Conservation (phyloP, 345 rosid species). For the Stellera chamaejasme region DNA sequence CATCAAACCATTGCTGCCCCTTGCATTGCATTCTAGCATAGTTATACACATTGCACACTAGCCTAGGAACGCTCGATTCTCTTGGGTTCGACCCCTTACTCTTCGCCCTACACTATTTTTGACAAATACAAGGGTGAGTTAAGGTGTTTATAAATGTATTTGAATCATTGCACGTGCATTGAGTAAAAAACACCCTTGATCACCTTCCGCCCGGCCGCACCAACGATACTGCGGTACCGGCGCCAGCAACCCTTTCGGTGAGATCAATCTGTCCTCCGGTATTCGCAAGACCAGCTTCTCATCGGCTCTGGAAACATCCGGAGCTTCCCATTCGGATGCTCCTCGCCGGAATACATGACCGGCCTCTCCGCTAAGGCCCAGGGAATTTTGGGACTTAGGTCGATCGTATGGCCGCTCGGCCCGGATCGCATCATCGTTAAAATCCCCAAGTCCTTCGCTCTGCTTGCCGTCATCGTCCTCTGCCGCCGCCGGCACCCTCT, state of each 20-base stretch:
- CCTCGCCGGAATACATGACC: neutral
- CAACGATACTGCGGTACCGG: slow-evolving; percentile 25
- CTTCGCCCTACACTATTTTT: no score
- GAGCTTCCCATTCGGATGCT: slow-evolving; percentile 13
- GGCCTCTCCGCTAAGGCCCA: slow-evolving; percentile 10
- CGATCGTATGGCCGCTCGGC: slow-evolving; percentile 12
- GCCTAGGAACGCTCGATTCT: no score
- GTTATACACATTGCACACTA: no score
- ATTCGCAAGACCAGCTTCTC: slow-evolving; percentile 18
- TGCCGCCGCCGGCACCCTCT: slow-evolving; percentile 15
- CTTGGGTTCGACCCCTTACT: no score
- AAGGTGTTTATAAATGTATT: no score
- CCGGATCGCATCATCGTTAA: slow-evolving; percentile 17
- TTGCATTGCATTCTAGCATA: no score
- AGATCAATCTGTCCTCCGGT: neutral
- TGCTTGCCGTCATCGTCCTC: slow-evolving; percentile 27
- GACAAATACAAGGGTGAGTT: no score
- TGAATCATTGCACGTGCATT: no score
- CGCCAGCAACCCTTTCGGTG: slow-evolving; percentile 15
- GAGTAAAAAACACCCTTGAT: no score
- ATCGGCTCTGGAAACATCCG: neutral
- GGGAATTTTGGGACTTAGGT: slow-evolving; percentile 28
- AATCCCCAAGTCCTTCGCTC: slow-evolving; percentile 25
- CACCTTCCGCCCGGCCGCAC: slow-evolving; percentile 29
- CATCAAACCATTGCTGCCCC: no score